Base-by-base conservation (phyloP, 768 basidiomycete species). In the Ramaria sp. region DNA sequence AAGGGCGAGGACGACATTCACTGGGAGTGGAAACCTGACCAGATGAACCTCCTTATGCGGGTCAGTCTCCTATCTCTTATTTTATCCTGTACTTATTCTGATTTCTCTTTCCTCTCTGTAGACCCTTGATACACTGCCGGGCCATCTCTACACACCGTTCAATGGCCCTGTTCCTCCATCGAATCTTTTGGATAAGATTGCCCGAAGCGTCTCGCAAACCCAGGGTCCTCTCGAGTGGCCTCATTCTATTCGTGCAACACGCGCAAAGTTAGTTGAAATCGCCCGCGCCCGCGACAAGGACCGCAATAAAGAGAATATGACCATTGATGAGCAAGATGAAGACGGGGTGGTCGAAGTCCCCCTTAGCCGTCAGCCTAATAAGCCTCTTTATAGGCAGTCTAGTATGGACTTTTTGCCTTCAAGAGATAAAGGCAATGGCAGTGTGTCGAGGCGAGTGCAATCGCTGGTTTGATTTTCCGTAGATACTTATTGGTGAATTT, bases 91-190 rank as follows among this genome's bases (percentile, higher is more conserved):
- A 10, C 27, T 24, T 6, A 50, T 42, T 15, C 22, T 44, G 24
- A 36, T 30, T 24, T 41, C 52, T 41, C 48, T 50, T 44, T 52
- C 9, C 58, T 41, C 57, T 54, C 54, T 24, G 48, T 56, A 88
- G 88, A 88, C 89, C 15, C 76, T 92, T 9, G 89, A 92, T 64
- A 83, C 83, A 42, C 79, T 90, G 56, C 88, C 88, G 9, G 71
- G 82, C 5, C 86, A 90, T 61, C 78, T 92, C n/a, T 73, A 88
- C 65, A 91, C 89, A 15, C 89, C 88, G 52, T 91, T 88, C 74
- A 82, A 85, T 59, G 88, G 89, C 28, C 76, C 82, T 43, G 78
- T 91, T 18, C 89, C 89, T 1, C 88, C 88, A 30, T 81, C 85
- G 13, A 91, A 91, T 65, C 77, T 91, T 20, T 80, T 92, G 56